Conservation (phyloP, 2,329 filamentous ascomycete genomes). For the Exophiala lecanii-corni region DNA sequence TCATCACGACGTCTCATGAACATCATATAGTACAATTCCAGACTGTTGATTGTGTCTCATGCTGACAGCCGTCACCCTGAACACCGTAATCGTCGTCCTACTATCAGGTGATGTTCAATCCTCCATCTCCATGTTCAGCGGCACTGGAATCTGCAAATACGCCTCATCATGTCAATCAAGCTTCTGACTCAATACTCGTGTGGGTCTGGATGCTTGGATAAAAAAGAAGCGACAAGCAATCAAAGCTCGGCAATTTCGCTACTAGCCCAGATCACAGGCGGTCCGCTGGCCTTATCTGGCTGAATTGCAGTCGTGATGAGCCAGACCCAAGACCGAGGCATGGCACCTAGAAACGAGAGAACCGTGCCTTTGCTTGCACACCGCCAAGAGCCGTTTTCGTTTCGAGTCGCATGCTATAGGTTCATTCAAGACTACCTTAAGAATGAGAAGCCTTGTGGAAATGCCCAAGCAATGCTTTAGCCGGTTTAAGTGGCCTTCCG, state of each 20-base stretch:
- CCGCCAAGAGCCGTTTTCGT: not conserved
- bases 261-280: constrained; percentile 2
- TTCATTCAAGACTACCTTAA: too few species aligned
- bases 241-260: constrained; percentile 3
- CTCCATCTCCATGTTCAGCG: not conserved
- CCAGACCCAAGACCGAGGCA: not conserved
- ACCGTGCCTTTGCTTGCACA: not conserved
- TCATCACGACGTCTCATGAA: not conserved
- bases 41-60: not conserved
- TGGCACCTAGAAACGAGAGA: not conserved
- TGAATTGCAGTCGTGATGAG: constrained; percentile 1
- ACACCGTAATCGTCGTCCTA: not conserved
- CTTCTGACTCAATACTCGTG: constrained; percentile 2
- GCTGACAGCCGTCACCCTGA: not conserved
- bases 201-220: constrained; percentile 3
- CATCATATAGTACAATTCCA: not conserved
- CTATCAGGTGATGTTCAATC: not conserved
- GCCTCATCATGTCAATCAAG: constrained; percentile 1
- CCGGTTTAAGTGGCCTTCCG: too few species aligned
- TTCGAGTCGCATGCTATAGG: constrained; percentile 1
- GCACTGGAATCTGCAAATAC: not conserved
- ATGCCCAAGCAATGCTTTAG: constrained; percentile 3
- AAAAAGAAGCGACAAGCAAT: constrained; percentile 2
- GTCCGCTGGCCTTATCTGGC: constrained; percentile 1
- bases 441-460: constrained; percentile 7